Evolutionary conservation across 148 eudicot genomes (phyloP).

Genomic region (Silene latifolia): DNA sequence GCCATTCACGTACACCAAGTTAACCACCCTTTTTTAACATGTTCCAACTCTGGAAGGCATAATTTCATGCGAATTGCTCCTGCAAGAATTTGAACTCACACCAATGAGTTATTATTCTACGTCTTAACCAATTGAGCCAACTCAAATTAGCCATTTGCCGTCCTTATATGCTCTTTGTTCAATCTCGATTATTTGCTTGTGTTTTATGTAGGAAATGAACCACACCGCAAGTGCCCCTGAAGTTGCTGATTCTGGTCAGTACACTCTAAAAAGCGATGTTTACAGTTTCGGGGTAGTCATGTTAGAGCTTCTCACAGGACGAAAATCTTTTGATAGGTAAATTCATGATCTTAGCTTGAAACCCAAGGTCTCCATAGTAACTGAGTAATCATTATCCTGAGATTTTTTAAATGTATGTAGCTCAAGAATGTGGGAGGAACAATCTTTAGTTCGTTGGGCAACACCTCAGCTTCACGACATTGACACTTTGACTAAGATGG

Average conservation of each 20-base stretch:
- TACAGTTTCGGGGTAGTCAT: slow-evolving; percentile 93
- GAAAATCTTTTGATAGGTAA: slow-evolving; percentile 88
- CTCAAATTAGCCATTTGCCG: too few relatives aligned
- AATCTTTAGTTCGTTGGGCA: slow-evolving; percentile 89
- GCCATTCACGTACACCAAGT: too few relatives aligned
- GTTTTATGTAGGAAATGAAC: slow-evolving; percentile 50
- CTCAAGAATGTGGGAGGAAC: slow-evolving; percentile 69
- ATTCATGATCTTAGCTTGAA: not conserved
- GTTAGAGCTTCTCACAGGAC: slow-evolving; percentile 92
- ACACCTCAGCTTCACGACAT: slow-evolving; percentile 97
- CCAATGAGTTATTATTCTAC: too few relatives aligned
- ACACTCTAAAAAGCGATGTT: slow-evolving; percentile 83
- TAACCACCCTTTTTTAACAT: too few relatives aligned
- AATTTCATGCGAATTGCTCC: too few relatives aligned
- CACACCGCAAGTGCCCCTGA: slow-evolving; percentile 84
- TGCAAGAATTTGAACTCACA: too few relatives aligned
- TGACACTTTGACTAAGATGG: slow-evolving; percentile 86
- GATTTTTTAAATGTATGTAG: slow-evolving; percentile 31
- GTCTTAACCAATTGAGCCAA: too few relatives aligned
- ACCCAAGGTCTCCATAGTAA: not conserved
- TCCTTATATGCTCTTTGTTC: too few relatives aligned
- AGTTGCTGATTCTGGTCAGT: slow-evolving; percentile 92
- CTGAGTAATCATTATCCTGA: not conserved
- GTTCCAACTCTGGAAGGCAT: too few relatives aligned
- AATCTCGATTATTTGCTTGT: not conserved